Base-by-base conservation (phyloP, 371 early-diverging fungal genomes). In the Entomophthora muscae region DNA sequence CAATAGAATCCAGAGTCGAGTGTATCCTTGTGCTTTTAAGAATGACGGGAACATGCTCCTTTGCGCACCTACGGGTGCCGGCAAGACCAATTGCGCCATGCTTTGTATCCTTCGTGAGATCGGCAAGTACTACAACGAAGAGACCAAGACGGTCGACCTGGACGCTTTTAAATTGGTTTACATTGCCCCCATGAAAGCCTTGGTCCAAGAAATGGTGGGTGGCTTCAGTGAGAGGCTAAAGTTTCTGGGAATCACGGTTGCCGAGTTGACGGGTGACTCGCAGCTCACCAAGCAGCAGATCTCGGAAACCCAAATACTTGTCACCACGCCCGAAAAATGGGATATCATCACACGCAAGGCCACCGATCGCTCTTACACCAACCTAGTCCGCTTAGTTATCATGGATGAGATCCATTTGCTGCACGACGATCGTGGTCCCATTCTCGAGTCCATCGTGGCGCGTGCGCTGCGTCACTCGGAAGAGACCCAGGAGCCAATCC, bases 241-340 rank as follows among this genome's bases (percentile, higher is more conserved):
- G 66, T 78, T 80, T 1, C 87, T 83, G 66, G 91, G 90, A n/a
- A 76, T 93, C 57, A 81, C 75, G 23, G 97, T 99, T 22, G 86
- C 89, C 10, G 99, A 99, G 77, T 82, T 98, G 69, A 98, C 99
- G 21, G 99, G 99, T 70, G 99, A 99, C 76, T 85, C 91, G 2
- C 95, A 98, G 69, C 72, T 98, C 65, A 93, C 94, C 27, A 89
- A 89, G 72, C 85, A 87, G 69, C 95, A 98, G 71, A 88, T 98
- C 56, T 79, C 89, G 17, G 90, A 91, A 56, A 91, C 97, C 0
- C 91, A 96, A 68, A 85, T 99, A 68, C 93, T 99, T 67, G 89
- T 99, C 27, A 98, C 98, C 1, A 99, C 99, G 0, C 99, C 99
- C 7, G 99, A 99, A 74, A 99, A 99, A 74, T 99, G 98, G 95